Evolutionary conservation across 192 early-diverging fungal genomes (phyloP).

Genomic region (Umbelopsis sp.): DNA sequence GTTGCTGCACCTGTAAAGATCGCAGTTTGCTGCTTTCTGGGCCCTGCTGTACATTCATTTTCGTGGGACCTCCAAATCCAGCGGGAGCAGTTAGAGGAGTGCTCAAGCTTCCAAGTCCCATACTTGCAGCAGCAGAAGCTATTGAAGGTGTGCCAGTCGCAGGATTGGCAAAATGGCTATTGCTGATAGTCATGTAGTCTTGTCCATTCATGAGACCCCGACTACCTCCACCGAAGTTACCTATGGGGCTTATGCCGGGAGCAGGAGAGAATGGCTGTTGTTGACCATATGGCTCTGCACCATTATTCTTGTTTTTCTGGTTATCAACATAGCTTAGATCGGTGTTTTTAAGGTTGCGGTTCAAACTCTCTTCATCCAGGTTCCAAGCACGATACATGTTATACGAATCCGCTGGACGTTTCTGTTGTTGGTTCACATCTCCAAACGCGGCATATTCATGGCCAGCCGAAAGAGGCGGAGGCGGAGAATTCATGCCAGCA

Average conservation of each 20-base stretch:
- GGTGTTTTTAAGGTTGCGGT: not conserved
- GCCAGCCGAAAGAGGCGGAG: slow-evolving; percentile 1
- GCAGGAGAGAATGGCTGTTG: slow-evolving; percentile 16
- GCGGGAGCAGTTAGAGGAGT: slow-evolving; percentile 38
- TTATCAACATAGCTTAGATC: not conserved
- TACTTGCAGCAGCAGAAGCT: slow-evolving; percentile 4
- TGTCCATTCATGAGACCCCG: not conserved
- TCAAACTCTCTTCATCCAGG: not conserved
- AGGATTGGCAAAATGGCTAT: slow-evolving; percentile 13
- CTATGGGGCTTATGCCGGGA: not conserved
- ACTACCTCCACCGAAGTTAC: not conserved
- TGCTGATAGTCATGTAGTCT: slow-evolving; percentile 1
- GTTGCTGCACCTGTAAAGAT: slow-evolving; percentile 47
- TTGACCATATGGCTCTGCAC: not conserved
- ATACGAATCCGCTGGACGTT: not conserved
- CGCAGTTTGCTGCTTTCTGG: slow-evolving; percentile 53
- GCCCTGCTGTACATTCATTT: slow-evolving; percentile 25
- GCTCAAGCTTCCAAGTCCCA: slow-evolving; percentile 1
- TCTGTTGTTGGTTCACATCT: not conserved
- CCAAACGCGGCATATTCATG: slow-evolving; percentile 7
- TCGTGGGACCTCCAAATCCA: slow-evolving; percentile 32
- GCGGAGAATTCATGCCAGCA: not conserved
- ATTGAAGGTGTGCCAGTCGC: not conserved
- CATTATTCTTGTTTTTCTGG: not conserved
- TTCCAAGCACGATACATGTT: slow-evolving; percentile 19